Conservation (phyloP, 139 green algal species). For the Yamagishiella unicocca region DNA sequence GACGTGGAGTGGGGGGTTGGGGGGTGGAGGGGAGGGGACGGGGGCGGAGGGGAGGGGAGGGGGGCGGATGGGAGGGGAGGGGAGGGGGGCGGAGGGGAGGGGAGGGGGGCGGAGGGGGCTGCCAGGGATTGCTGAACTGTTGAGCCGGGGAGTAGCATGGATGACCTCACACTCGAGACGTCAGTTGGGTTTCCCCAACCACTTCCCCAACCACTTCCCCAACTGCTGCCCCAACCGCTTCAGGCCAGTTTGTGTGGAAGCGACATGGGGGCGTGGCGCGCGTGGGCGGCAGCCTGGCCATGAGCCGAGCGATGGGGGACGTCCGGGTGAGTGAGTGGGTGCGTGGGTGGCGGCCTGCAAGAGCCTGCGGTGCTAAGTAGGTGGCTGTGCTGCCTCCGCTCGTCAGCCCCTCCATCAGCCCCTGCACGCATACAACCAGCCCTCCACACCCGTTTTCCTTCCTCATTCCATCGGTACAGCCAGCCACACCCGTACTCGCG, state of each 20-base stretch:
- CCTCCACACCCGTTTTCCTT: neutral
- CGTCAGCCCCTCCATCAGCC: neutral
- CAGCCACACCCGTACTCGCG: neutral
- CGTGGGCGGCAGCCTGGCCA: slow-evolving; percentile 60
- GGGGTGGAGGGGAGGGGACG: neutral
- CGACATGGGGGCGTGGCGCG: slow-evolving; percentile 26
- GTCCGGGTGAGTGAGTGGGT: slow-evolving; percentile 28
- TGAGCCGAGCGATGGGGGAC: slow-evolving; percentile 72
- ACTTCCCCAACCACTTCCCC: too few relatives aligned
- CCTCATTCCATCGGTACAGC: neutral
- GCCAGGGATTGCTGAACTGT: too few relatives aligned
- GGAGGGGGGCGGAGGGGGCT: too few relatives aligned
- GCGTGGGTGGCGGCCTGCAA: neutral
- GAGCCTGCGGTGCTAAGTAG: neutral
- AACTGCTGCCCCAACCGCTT: neutral
- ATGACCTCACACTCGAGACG: too few relatives aligned
- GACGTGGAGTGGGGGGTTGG: neutral
- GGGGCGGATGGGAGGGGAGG: neutral
- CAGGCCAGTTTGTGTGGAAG: slow-evolving; percentile 35
- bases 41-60: neutral
- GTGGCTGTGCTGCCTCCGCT: neutral
- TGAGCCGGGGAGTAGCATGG: too few relatives aligned
- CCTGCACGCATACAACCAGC: neutral
- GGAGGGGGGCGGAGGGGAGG: neutral
- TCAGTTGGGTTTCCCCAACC: too few relatives aligned